Evolutionary conservation across 139 green algal species (phyloP).

Genomic region (Edaphochlamys debaryana): DNA sequence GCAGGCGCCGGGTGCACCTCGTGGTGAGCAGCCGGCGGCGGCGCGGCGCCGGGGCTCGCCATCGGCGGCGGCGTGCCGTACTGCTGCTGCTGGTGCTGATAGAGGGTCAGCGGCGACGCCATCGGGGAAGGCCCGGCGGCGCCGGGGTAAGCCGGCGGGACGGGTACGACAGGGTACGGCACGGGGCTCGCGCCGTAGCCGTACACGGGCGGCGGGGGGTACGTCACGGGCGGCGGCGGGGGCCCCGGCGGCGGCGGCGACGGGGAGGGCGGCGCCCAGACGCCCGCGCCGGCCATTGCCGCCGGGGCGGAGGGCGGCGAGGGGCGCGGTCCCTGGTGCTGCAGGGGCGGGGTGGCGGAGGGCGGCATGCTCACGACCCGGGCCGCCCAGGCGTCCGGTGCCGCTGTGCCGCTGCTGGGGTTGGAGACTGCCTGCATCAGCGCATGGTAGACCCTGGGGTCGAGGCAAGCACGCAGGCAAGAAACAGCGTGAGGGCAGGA

Average conservation of each 20-base stretch:
- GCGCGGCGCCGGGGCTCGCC: background rate
- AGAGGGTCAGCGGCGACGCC: conserved; percentile 1
- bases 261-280: background rate
- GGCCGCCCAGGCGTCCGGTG: no score
- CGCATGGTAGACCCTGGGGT: no score
- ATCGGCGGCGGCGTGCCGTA: background rate
- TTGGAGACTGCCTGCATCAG: no score
- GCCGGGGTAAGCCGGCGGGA: background rate
- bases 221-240: background rate
- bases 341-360: background rate
- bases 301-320: no score
- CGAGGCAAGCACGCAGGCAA: no score
- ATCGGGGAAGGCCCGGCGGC: background rate
- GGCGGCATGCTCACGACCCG: no score
- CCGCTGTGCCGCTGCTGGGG: no score
- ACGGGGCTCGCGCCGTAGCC: no score
- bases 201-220: background rate
- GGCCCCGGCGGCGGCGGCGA: no score
- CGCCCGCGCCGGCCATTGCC: no score
- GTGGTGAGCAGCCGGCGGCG: background rate
- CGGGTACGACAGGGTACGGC: background rate
- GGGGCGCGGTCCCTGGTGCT: background rate
- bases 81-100: conserved; percentile 3
- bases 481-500: no score
- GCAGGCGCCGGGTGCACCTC: background rate